Percentiles rank a stretch among this genome's conserved stretches.
phyloP scores from a whole-genome alignment of 257 asterid species.

The Scutellaria galericulata region DNA sequence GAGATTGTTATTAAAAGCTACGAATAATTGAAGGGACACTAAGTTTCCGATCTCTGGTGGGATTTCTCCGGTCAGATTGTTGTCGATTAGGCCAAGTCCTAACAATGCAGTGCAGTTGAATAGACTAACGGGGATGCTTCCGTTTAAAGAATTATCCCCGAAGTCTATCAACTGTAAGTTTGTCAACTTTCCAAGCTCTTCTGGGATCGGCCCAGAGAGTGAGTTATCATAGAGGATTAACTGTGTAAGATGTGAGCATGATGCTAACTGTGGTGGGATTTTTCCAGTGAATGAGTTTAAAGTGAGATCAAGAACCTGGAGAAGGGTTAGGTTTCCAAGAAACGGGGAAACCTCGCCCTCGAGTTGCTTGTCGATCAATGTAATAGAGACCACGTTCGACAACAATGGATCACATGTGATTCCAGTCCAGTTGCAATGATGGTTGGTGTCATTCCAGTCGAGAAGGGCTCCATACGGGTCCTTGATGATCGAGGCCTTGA shows the following conservation, averaged over 20 bases:
- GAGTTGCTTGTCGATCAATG: conserved; percentile 57
- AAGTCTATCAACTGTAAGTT: conserved; percentile 55
- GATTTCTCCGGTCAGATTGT: conserved; percentile 67
- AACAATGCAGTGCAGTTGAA: conserved; percentile 62
- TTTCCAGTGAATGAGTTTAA: conserved; percentile 66
- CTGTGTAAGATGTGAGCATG: conserved; percentile 49
- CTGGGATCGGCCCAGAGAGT: conserved; percentile 67
- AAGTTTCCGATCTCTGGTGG: conserved; percentile 65
- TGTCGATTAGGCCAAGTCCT: conserved; percentile 51
- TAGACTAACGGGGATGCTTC: conserved; percentile 61
- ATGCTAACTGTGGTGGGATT: conserved; percentile 62
- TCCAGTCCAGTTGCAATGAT: conserved; percentile 84
- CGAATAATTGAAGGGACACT: conserved; percentile 54
- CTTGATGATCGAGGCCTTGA: conserved; percentile 51
- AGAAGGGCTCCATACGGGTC: conserved; percentile 61
- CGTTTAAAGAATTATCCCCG: conserved; percentile 62
- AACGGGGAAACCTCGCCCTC: conserved; percentile 59
- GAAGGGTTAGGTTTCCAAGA: conserved; percentile 67
- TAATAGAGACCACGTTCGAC: conserved; percentile 51
- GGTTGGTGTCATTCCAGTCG: conserved; percentile 58
- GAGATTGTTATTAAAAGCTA: conserved; percentile 53
- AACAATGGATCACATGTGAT: conserved; percentile 53
- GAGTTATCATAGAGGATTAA: conserved; percentile 54
- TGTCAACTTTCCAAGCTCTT: conserved; percentile 55
- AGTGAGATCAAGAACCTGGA: conserved; percentile 80